phyloP scores from a whole-genome alignment of 129 eudicot species.

The Chrysanthemum lavandulifolium region DNA sequence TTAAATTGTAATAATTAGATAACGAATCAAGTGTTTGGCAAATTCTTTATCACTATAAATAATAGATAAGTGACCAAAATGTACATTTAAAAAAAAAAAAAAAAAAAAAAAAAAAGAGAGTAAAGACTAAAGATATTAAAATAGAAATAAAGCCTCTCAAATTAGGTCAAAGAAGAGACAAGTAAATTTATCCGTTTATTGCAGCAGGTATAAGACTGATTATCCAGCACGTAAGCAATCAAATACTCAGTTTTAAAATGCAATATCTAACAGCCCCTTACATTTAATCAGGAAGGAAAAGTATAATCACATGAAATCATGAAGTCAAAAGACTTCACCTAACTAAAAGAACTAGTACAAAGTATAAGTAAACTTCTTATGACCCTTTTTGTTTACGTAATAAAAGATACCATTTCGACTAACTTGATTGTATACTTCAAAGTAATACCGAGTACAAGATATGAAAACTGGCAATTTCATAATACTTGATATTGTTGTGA shows the following conservation, averaged over 20 bases:
- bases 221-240: neutral
- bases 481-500: neutral
- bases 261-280: neutral
- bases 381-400: neutral
- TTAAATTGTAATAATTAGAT: no score
- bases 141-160: no score
- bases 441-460: neutral
- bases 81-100: no score
- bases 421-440: neutral
- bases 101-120: no score
- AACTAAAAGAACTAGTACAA: neutral
- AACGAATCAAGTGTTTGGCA: no score
- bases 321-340: neutral
- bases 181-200: no score
- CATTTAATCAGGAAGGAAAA: neutral
- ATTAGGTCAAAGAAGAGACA: no score
- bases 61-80: no score
- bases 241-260: neutral
- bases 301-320: neutral
- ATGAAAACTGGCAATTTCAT: neutral
- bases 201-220: no score
- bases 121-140: no score
- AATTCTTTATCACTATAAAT: no score
- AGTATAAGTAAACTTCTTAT: conserved; percentile 9
- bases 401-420: neutral